Base-by-base conservation (phyloP, 257 asterid genomes). In the Forsythia suspensa region DNA sequence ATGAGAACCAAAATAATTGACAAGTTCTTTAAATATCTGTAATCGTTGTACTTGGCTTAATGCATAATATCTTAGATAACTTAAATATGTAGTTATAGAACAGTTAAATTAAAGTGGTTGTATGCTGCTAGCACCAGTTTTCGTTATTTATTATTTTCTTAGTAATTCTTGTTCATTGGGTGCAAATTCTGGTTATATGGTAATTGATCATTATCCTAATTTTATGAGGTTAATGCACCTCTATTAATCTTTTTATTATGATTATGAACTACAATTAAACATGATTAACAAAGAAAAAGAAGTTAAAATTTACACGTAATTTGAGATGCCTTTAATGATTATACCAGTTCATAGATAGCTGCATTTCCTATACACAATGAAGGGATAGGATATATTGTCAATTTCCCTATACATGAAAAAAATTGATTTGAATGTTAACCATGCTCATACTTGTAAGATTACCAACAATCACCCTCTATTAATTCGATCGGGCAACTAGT, bases 1-100 rank as follows among this genome's bases (percentile, higher is more conserved):
- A 4, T 15, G 59, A 70, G 83, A 59, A 16, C 46, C 69, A 48
- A 76, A 65, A 78, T 37, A 11, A 20, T 66, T n/a, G 34, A 57
- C 4, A 57, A n/a, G 59, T 15, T 48, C 15, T 4, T 48, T 48
- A 29, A 29, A 29, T n/a, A 57, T n/a, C 11, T 57, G 66, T 57
- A 55, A 57, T 57, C 11, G 29, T 57, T 16, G 15, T 48, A 13
- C 59, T 48, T 48, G 15, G 59, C 59, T 13, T 48, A 48, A 48
- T 48, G 57, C 57, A 4, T 57, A 6, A n/a, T 57, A 24, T n/a
- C 66, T 1, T 6, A 57, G 66, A 57, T 34, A 57, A 57, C 29
- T 57, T 57, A 20, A 57, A n/a, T 57, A 2, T 57, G 66, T 57
- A 6, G 24, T 57, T 6, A 7, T 57, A 5, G 65, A 55, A 29